phyloP scores from a whole-genome alignment of 2,329 filamentous ascomycete species.

The Arthrobotrys sphaeroides region DNA sequence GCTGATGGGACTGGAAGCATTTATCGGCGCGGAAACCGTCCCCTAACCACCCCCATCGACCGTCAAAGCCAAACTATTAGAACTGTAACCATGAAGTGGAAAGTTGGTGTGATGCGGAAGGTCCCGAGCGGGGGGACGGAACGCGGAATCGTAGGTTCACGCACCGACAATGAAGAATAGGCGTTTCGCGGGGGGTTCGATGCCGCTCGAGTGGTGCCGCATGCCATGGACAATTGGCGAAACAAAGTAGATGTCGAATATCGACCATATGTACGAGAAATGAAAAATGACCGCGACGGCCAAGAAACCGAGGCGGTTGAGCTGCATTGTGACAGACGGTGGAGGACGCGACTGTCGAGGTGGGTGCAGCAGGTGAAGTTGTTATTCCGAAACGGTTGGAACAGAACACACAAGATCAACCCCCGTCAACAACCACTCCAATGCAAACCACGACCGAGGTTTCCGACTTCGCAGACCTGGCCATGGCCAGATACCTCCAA shows the following conservation, averaged over 20 bases:
- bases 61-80: constrained; percentile 41
- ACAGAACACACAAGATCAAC: not conserved
- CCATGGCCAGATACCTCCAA: constrained; percentile 9
- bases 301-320: constrained; percentile 78
- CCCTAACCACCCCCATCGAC: constrained; percentile 65
- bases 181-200: constrained; percentile 82
- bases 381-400: not conserved
- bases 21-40: constrained; percentile 97
- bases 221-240: constrained; percentile 97
- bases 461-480: constrained; percentile 24
- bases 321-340: constrained; percentile 28
- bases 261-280: constrained; percentile 89
- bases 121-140: not conserved
- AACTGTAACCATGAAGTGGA: not conserved
- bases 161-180: constrained; percentile 91
- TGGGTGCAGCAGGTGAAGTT: not conserved
- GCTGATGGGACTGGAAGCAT: constrained; percentile 90
- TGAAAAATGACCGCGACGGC: constrained; percentile 91
- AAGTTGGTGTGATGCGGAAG: not conserved
- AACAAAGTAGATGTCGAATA: constrained; percentile 99
- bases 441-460: constrained; percentile 7
- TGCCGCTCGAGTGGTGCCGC: constrained; percentile 77
- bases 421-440: not conserved
- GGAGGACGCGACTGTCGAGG: not conserved
- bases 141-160: constrained; percentile 54